A percentile compares a stretch with the other conserved stretches of the same genome.
Conservation (phyloP, 345 rosid species). For the Cardiospermum halicacabum region DNA sequence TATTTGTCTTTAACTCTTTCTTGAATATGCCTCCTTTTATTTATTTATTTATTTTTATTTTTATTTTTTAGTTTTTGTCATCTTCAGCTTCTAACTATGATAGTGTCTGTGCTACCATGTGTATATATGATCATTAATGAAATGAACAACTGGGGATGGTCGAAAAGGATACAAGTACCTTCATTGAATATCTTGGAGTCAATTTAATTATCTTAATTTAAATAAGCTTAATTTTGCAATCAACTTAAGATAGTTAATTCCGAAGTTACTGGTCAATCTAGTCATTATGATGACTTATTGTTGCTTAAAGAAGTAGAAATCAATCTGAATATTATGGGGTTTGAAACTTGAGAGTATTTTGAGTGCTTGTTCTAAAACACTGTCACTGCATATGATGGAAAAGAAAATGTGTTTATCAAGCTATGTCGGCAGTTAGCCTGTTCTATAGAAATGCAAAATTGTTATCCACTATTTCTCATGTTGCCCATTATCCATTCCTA, state of each 20-base stretch:
- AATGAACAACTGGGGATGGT: neutral
- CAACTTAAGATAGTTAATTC: neutral
- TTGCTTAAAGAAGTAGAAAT: neutral
- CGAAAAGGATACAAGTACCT: neutral
- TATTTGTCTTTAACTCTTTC: conserved; percentile 2
- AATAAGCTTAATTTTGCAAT: conserved; percentile 1
- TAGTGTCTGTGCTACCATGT: neutral
- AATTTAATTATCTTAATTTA: neutral
- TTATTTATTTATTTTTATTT: too few species aligned
- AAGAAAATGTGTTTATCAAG: neutral
- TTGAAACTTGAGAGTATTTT: neutral
- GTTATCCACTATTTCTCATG: neutral
- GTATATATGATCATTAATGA: neutral
- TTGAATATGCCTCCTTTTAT: too few species aligned
- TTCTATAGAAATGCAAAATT: neutral
- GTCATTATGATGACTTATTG: neutral
- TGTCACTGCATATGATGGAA: neutral
- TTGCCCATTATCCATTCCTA: neutral
- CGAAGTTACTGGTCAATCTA: neutral
- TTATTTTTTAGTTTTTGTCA: conserved; percentile 1
- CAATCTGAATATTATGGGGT: neutral
- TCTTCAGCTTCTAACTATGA: neutral
- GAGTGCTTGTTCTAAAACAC: neutral
- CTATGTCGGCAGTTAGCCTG: neutral
- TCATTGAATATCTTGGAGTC: neutral